Conservation (phyloP, 2,329 filamentous ascomycete genomes). For the Microdochium bolleyi region DNA sequence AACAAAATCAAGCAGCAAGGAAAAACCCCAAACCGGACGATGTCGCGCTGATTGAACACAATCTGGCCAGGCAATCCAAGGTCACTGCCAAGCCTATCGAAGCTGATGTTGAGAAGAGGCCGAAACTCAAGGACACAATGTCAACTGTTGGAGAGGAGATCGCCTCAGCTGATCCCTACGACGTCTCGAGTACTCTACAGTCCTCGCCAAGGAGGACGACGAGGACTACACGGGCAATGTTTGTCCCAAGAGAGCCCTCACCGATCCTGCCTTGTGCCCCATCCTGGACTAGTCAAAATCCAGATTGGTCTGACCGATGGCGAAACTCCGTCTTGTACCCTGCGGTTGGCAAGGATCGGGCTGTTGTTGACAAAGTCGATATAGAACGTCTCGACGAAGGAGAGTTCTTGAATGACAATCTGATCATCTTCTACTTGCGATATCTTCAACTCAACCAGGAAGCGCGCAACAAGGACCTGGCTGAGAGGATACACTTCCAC, state of each 20-base stretch:
- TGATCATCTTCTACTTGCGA: constrained; percentile 82
- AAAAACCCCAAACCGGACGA: constrained; percentile 6
- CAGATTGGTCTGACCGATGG: constrained; percentile 45
- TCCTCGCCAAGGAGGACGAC: not conserved
- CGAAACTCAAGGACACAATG: constrained; percentile 9
- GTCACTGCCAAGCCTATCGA: not conserved
- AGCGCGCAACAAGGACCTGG: constrained; percentile 42
- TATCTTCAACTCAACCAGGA: constrained; percentile 58
- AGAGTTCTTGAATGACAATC: constrained; percentile 85
- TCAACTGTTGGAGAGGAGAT: not conserved
- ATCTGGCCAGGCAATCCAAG: constrained; percentile 2
- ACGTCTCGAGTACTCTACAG: not conserved
- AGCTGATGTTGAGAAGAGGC: not conserved
- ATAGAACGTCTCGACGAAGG: constrained; percentile 73
- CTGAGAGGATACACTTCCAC: constrained; percentile 73
- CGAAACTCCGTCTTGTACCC: constrained; percentile 55
- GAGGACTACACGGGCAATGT: constrained; percentile 3
- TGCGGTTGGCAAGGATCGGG: constrained; percentile 46
- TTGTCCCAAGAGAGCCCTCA: constrained; percentile 9
- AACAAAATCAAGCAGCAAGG: not conserved
- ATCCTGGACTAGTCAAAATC: constrained; percentile 43
- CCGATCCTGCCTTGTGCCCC: constrained; percentile 12
- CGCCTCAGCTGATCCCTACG: not conserved
- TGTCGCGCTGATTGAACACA: constrained; percentile 15
- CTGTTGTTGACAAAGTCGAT: constrained; percentile 63